phyloP scores from a whole-genome alignment of 306 rosid species.

The Mimosa bimucronata region DNA sequence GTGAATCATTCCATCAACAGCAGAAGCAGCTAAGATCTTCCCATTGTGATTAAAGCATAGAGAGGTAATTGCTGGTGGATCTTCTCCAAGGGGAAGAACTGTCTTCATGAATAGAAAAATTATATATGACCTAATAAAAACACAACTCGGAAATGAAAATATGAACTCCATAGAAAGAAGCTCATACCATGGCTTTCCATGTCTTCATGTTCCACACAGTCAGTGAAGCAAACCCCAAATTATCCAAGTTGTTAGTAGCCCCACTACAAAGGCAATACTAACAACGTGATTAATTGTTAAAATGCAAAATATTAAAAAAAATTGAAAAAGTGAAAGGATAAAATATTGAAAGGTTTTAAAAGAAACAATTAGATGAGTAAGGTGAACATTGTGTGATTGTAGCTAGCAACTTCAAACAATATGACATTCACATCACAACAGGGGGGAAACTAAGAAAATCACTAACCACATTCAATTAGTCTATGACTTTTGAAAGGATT shows the following conservation, averaged over 20 bases:
- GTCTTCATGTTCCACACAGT: conserved; percentile 98
- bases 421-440: conserved; percentile 12
- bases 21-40: conserved; percentile 92
- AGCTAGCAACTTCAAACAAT: conserved; percentile 19
- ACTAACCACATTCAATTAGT: conserved; percentile 15
- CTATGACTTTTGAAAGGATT: conserved; percentile 17
- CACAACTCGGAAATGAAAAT: background rate
- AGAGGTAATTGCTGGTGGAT: conserved; percentile 97
- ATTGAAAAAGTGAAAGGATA: conserved; percentile 20
- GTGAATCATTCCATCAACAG: conserved; percentile 97
- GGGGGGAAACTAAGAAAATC: conserved; percentile 12
- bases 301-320: conserved; percentile 11
- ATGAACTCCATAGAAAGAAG: conserved; percentile 39
- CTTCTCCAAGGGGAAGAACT: conserved; percentile 98
- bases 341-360: conserved; percentile 18
- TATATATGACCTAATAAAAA: conserved; percentile 47
- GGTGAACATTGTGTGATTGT: background rate
- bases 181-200: conserved; percentile 91
- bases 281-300: conserved; percentile 31
- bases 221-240: conserved; percentile 81
- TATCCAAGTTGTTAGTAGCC: conserved; percentile 59
- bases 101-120: conserved; percentile 75
- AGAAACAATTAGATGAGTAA: background rate
- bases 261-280: conserved; percentile 52
- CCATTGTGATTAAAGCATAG: conserved; percentile 97